These are phyloP conservation scores for Paraphaeosphaeria minitans DNA, from an alignment of 2,329 filamentous ascomycete species.

Conservation along the genomic window DNA sequence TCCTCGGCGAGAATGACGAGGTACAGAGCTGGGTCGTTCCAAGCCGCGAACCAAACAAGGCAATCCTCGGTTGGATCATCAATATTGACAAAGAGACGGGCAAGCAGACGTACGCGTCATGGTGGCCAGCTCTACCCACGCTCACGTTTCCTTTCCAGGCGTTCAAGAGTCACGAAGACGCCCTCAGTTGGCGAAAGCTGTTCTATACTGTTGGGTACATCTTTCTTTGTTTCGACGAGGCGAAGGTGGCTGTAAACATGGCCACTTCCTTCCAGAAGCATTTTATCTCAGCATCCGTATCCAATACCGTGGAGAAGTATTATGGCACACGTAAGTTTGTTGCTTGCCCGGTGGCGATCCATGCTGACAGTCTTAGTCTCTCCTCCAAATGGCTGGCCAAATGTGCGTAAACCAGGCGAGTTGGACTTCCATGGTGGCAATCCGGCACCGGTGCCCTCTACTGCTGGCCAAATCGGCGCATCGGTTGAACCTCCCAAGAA, in stretches of 20 bases:
- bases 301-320: neutral
- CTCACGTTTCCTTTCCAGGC: conserved; percentile 3
- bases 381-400: neutral
- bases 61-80: neutral
- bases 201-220: conserved; percentile 1
- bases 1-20: neutral
- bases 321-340: neutral
- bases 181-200: neutral
- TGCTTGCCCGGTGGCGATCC: neutral
- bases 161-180: neutral
- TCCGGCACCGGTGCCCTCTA: neutral
- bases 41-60: neutral
- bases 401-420: neutral
- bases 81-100: neutral
- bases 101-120: neutral
- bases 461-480: too few relatives aligned
- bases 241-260: neutral
- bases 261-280: neutral
- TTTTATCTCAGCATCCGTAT: neutral
- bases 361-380: neutral
- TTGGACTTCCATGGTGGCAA: neutral
- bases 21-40: neutral
- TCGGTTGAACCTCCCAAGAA: neutral
- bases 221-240: neutral
- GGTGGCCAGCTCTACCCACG: neutral